Evolutionary conservation across 768 basidiomycete genomes (phyloP), one percentile per base, ranked within the genome.

Genomic region (Russula sp.): DNA sequence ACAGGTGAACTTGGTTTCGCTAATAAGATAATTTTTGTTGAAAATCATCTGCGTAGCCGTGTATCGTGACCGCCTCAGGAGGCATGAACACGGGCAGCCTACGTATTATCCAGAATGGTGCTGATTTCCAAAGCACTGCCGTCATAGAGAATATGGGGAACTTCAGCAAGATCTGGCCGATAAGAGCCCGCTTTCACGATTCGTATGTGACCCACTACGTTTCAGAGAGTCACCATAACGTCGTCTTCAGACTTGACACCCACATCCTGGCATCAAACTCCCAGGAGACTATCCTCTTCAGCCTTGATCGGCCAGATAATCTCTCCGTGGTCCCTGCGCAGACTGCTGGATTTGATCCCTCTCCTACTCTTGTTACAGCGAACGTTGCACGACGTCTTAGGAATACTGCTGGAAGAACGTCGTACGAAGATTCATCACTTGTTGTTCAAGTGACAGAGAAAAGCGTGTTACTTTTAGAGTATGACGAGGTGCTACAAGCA

Each of bases 21-120:
- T 14, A 22, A 48, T 35, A 10, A 20, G 18, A 39, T 11, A 14
- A 36, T 36, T 43, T 5, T 49, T 36, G 25, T 46, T 55, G 38
- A 50, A 35, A 53, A 20, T 16, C 6, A 14, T 47, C 34, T 32
- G 18, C 18, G 7, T 45, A 93, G 88, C 78, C 77, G n/a, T 86
- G 89, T 71, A 81, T 95, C 45, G 83, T 96, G 5, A 91, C 92
- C 1, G 91, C 90, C 68, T 94, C 91, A 4, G 94, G 94, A 6
- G 88, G 83, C 2, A 79, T 79, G 52, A 90, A 83, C 64, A 82
- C 84, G 2, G 93, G 94, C 2, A 84, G 86, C 10, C 68, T 97
- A 16, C 86, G 87, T 51, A 73, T 93, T 35, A 79, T 97, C 20
- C 79, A 90, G 63, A 90, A 84, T 59, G 93, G 93, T 2, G 90